These are phyloP conservation scores for Candida pseudofarinosa DNA, from an alignment of 805 yeast genomes.

Conservation along the genomic window DNA sequence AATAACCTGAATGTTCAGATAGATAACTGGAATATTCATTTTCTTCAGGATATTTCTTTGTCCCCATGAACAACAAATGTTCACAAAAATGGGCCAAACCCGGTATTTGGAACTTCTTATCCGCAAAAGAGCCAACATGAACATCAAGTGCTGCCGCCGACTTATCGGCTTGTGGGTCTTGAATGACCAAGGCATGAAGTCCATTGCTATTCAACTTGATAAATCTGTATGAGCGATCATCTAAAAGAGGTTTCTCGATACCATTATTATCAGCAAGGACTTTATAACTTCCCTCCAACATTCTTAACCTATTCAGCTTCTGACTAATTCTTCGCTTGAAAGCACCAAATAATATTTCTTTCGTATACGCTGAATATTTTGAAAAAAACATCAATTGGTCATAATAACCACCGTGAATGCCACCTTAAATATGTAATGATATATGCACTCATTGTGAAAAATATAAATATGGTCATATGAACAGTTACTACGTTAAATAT, in stretches of 20 bases:
- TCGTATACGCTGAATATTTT: not conserved
- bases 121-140: constrained; percentile 71
- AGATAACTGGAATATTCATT: constrained; percentile 71
- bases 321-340: not conserved
- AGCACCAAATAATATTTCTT: not conserved
- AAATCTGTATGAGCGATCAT: constrained; percentile 72
- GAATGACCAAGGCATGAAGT: constrained; percentile 57
- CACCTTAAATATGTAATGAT: not conserved
- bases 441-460: not conserved
- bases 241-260: constrained; percentile 50
- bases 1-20: constrained; percentile 80
- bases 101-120: constrained; percentile 52
- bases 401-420: not conserved
- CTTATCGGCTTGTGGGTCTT: constrained; percentile 67
- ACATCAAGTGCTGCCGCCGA: constrained; percentile 80
- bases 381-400: not conserved
- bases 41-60: constrained; percentile 69
- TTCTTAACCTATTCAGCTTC: not conserved
- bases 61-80: constrained; percentile 73
- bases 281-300: constrained; percentile 9
- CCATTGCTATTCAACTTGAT: constrained; percentile 53
- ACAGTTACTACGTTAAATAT: not conserved
- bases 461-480: not conserved
- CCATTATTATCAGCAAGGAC: constrained; percentile 25
- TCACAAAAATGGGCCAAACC: constrained; percentile 76